Evolutionary conservation across 192 early-diverging fungal species (phyloP).

Genomic region (Entomortierella parvispora): DNA sequence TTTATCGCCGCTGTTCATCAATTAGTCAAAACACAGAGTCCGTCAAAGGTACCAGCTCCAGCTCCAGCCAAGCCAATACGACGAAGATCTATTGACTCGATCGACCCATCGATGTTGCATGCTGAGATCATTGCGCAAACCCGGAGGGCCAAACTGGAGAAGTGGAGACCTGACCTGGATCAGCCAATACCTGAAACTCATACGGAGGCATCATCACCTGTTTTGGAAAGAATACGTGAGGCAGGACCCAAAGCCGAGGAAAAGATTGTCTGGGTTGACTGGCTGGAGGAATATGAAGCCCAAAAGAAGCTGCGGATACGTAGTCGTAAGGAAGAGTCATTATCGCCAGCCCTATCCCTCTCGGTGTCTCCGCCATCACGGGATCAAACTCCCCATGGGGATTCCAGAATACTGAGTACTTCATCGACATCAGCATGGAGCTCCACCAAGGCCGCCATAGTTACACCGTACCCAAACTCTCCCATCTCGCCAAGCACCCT

Average conservation of each 20-base stretch:
- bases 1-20: no score
- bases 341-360: constrained; percentile 16
- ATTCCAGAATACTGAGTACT: background rate
- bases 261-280: constrained; percentile 47
- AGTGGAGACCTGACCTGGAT: constrained; percentile 45
- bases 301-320: constrained; percentile 28
- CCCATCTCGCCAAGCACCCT: constrained; percentile 5
- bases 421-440: background rate
- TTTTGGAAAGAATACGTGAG: background rate
- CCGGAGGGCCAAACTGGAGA: constrained; percentile 43
- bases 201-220: background rate
- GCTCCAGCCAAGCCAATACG: constrained; percentile 37
- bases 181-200: constrained; percentile 1
- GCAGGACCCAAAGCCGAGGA: background rate
- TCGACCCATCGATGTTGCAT: constrained; percentile 49
- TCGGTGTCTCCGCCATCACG: constrained; percentile 32
- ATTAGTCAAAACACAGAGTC: constrained; percentile 36
- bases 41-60: constrained; percentile 39
- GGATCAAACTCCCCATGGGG: background rate
- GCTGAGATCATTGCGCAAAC: constrained; percentile 52
- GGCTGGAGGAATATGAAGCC: constrained; percentile 44
- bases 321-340: constrained; percentile 17
- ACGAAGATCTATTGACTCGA: constrained; percentile 44
- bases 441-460: no score
- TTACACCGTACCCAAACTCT: background rate